Conservation (phyloP, 192 early-diverging fungal species). For the Rhizophagus clarus region DNA sequence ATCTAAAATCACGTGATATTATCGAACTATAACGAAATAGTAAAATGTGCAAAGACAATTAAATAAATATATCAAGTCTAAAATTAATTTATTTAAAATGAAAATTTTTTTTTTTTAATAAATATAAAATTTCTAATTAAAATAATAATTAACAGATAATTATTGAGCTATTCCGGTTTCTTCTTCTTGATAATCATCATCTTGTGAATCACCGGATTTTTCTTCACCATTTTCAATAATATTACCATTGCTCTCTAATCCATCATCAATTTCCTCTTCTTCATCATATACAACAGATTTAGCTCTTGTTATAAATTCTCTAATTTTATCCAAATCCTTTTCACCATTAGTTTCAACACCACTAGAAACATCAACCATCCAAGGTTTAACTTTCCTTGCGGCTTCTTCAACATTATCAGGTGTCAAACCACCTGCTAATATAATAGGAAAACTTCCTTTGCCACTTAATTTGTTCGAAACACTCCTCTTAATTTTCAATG, state of each 20-base stretch:
- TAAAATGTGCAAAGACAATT: too few relatives aligned
- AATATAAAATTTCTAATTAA: too few relatives aligned
- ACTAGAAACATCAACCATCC: conserved; percentile 91
- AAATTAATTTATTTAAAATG: too few relatives aligned
- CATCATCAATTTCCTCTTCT: neutral
- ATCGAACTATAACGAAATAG: too few relatives aligned
- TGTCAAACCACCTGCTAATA: conserved; percentile 89
- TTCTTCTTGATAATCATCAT: neutral
- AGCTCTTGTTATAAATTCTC: conserved; percentile 66
- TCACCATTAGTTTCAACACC: conserved; percentile 83
- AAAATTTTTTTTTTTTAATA: too few relatives aligned
- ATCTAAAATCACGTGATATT: too few relatives aligned
- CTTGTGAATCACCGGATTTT: neutral
- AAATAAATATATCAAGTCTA: too few relatives aligned
- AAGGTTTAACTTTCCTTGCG: conserved; percentile 66
- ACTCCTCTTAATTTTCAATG: conserved; percentile 47
- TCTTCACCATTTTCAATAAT: neutral
- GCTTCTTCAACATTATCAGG: conserved; percentile 83
- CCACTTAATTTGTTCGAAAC: conserved; percentile 1
- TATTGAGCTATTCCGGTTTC: neutral
- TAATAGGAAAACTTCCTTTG: conserved; percentile 65
- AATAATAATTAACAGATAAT: neutral
- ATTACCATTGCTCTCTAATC: neutral
- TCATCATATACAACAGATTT: conserved; percentile 49
- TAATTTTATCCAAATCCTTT: conserved; percentile 82